These are phyloP conservation scores for Nemophila menziesii DNA, from an alignment of 257 asterid species.

Conservation along the genomic window DNA sequence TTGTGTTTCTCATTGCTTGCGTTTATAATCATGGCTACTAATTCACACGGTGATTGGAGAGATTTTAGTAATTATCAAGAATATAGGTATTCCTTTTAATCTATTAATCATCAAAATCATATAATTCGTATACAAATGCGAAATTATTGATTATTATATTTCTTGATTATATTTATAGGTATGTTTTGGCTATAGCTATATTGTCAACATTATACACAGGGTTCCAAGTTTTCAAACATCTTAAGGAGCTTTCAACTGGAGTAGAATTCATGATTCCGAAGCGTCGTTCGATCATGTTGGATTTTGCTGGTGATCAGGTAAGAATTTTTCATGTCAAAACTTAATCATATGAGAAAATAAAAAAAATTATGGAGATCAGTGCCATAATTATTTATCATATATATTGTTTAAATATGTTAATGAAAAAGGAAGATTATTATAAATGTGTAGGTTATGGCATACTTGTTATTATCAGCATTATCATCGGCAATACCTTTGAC, in stretches of 20 bases:
- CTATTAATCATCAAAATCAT: not conserved
- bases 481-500: conserved; percentile 58
- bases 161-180: conserved; percentile 16
- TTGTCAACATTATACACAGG: conserved; percentile 41
- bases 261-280: conserved; percentile 15
- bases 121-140: not conserved
- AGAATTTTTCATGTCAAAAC: not conserved
- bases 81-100: conserved; percentile 31
- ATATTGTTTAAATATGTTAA: not conserved
- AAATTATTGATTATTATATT: not conserved
- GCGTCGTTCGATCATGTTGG: conserved; percentile 18
- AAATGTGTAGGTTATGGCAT: conserved; percentile 34
- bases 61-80: conserved; percentile 55
- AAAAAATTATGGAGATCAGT: no score
- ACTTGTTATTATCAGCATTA: conserved; percentile 49
- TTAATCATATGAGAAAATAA: not conserved
- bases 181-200: conserved; percentile 45
- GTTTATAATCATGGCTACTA: conserved; percentile 57
- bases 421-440: no score
- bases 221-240: conserved; percentile 28
- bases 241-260: conserved; percentile 22
- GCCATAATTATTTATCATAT: not conserved
- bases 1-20: conserved; percentile 59
- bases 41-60: conserved; percentile 59
- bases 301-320: conserved; percentile 55